phyloP scores from a whole-genome alignment of 148 eudicot genomes.

The Drosera capensis region DNA sequence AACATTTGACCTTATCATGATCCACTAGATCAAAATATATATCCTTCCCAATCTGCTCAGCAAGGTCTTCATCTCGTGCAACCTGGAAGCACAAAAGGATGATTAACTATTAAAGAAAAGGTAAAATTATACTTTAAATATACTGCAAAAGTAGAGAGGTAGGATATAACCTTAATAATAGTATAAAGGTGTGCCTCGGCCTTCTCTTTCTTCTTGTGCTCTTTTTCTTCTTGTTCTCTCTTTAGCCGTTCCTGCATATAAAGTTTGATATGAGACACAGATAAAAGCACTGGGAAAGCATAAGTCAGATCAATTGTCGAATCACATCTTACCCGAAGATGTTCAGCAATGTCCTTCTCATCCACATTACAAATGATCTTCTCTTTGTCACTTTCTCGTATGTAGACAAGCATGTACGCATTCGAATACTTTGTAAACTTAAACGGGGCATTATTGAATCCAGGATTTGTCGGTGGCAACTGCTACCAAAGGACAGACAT shows the following conservation, averaged over 20 bases:
- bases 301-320: background rate
- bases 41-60: constrained; percentile 82
- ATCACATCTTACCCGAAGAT: constrained; percentile 52
- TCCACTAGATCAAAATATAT: constrained; percentile 93
- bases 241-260: constrained; percentile 62
- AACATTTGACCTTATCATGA: constrained; percentile 84
- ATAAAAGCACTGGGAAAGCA: constrained; percentile 1
- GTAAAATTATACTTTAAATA: constrained; percentile 1
- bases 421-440: constrained; percentile 94
- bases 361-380: constrained; percentile 87
- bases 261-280: constrained; percentile 2
- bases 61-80: constrained; percentile 77
- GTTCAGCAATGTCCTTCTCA: constrained; percentile 92
- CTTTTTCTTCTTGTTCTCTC: constrained; percentile 92
- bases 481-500: constrained; percentile 13
- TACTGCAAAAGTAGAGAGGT: background rate
- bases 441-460: constrained; percentile 82
- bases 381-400: constrained; percentile 88
- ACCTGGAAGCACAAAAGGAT: constrained; percentile 29
- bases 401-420: constrained; percentile 97
- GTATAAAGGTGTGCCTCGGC: constrained; percentile 97
- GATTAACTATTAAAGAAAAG: background rate
- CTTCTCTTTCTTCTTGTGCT: constrained; percentile 78
- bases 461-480: constrained; percentile 89
- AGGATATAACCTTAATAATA: constrained; percentile 62